phyloP scores from a whole-genome alignment of 2,329 filamentous ascomycete genomes.

The Aspergillus calidoustus region DNA sequence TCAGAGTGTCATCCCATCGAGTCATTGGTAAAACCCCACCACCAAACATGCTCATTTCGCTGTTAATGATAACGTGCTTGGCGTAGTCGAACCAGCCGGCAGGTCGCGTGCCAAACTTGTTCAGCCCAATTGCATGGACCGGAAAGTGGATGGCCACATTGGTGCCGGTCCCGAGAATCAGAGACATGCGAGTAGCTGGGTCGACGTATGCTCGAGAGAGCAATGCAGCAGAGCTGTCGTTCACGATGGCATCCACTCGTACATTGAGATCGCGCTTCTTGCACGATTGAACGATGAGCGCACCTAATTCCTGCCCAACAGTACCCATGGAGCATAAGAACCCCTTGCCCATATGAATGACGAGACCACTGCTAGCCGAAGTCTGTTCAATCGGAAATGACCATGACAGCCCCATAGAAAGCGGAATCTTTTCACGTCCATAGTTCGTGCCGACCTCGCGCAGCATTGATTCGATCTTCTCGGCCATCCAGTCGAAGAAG shows the following conservation, averaged over 20 bases:
- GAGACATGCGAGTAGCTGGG: slow-evolving; percentile 63
- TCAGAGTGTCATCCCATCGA: slow-evolving; percentile 65
- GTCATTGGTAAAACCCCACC: slow-evolving; percentile 61
- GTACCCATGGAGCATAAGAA: slow-evolving; percentile 65
- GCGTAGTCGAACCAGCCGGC: slow-evolving; percentile 60
- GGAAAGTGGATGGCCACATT: slow-evolving; percentile 68
- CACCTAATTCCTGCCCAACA: slow-evolving; percentile 62
- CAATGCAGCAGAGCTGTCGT: slow-evolving; percentile 66
- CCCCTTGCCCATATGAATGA: slow-evolving; percentile 69
- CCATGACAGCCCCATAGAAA: slow-evolving; percentile 68
- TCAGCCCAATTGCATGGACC: slow-evolving; percentile 55
- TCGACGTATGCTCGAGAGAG: slow-evolving; percentile 67
- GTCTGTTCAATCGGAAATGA: slow-evolving; percentile 70
- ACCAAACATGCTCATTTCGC: slow-evolving; percentile 70
- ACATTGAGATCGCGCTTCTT: slow-evolving; percentile 59
- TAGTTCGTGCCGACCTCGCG: slow-evolving; percentile 47
- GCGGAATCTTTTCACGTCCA: slow-evolving; percentile 40
- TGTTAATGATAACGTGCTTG: slow-evolving; percentile 67
- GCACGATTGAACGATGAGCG: slow-evolving; percentile 64
- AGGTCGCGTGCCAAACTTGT: slow-evolving; percentile 62
- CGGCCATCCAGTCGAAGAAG: slow-evolving; percentile 72
- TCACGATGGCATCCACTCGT: slow-evolving; percentile 65
- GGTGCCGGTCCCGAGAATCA: slow-evolving; percentile 68
- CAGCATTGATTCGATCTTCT: slow-evolving; percentile 61
- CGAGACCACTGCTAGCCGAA: slow-evolving; percentile 59